These are phyloP conservation scores for Neurospora sp. DNA, from an alignment of 2,329 filamentous ascomycete species.

Conservation along the genomic window DNA sequence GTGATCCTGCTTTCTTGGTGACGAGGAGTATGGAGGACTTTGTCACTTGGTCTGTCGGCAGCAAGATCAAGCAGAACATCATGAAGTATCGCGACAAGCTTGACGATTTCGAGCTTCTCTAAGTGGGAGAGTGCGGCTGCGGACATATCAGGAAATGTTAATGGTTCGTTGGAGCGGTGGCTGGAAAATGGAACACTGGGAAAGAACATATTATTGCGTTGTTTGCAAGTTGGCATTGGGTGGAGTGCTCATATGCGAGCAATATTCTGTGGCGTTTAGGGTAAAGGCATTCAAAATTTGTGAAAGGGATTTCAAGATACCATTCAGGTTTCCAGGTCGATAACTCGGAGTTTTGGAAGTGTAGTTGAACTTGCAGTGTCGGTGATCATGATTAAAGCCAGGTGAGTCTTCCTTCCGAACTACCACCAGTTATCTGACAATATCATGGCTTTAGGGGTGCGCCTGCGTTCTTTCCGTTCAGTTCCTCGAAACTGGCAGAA, in stretches of 20 bases:
- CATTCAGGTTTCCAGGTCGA: neutral
- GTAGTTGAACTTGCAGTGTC: neutral
- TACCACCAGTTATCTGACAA: no score
- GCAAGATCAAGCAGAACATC: constrained; percentile 95
- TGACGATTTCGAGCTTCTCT: constrained; percentile 90
- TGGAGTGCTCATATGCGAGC: neutral
- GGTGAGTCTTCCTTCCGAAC: no score
- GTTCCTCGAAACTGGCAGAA: no score
- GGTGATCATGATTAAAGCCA: no score
- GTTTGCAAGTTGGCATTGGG: neutral
- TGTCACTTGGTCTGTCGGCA: constrained; percentile 90
- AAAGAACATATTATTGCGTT: neutral
- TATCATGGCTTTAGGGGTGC: no score
- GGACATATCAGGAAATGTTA: neutral
- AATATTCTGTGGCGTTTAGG: neutral
- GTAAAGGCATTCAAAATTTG: neutral
- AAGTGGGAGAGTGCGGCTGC: constrained; percentile 18
- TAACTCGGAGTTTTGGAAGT: neutral
- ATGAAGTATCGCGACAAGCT: constrained; percentile 90
- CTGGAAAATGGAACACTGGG: neutral
- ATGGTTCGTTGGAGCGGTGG: neutral
- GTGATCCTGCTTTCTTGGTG: constrained; percentile 81
- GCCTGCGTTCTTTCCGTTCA: no score
- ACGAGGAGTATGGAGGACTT: constrained; percentile 90
- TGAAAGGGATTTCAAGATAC: neutral